Evolutionary conservation across 352 stramenopile species (phyloP), one percentile per base, ranked within the genome.

Genomic region (Phytophthora cactorum): DNA sequence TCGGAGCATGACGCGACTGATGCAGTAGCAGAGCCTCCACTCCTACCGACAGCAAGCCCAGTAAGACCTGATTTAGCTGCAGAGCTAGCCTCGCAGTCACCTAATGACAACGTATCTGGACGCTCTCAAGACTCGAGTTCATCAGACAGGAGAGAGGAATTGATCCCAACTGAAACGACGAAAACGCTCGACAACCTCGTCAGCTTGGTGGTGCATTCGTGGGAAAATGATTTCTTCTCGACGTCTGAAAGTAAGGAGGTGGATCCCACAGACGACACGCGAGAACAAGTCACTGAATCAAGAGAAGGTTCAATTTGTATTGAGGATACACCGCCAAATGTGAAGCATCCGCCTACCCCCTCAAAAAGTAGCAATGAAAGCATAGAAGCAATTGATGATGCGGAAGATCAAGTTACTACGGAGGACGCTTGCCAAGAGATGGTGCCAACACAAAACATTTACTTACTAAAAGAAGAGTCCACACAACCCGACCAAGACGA

Each of bases 191-290:
- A 88, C 39, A 75, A 51, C 27, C 63, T 88, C n/a, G 63, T 88
- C 2, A 84, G 67, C 38, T 76, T 83, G 36, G 77, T 88, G 15
- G 72, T 88, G 10, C 79, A 85, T 45, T 79, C 74, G 12, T 88
- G 79, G 79, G 63, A 72, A 36, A 76, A 80, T 10, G 70, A 79
- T 4, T 71, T 70, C 29, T 64, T 65, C 12, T 70, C 60, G 15
- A 39, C 43, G 5, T 52, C 38, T 34, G 29, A 34, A 41, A 32
- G 38, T 9, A 38, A 70, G 10, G 45, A 56, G 1, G 5, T 4
- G 3, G 17, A 9, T 34, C 1, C 11, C 17, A 11, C 7, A 14
- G 34, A 63, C 14, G 36, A 59, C 0, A 59, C 58, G 2, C 54
- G 53, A n/a, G 59, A 66, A 15, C 43, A 52, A 7, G 43, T 43